A percentile compares a stretch with the other conserved stretches of the same genome.
Conservation (phyloP, 345 rosid species). For the Excoecaria agallocha region DNA sequence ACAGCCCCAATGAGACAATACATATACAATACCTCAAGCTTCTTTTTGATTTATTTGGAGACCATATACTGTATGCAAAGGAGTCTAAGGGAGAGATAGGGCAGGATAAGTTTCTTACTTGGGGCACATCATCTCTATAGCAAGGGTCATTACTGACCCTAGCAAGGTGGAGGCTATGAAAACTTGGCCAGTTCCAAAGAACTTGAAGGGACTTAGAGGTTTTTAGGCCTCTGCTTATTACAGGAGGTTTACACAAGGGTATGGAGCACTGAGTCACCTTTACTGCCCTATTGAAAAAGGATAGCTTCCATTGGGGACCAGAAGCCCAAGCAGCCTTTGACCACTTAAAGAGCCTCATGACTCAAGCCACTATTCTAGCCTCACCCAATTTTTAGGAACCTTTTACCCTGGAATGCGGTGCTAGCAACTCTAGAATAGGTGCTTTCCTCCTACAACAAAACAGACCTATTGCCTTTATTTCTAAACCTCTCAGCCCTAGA, state of each 20-base stretch:
- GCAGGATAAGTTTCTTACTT: background rate
- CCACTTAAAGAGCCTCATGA: background rate
- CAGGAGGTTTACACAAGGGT: background rate
- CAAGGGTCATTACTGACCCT: background rate
- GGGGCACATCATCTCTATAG: background rate
- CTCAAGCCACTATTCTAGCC: background rate
- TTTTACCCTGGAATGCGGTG: background rate
- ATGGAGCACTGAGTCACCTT: background rate
- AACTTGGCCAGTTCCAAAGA: background rate
- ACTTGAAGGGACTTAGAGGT: background rate
- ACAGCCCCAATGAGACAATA: background rate
- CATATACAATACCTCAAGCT: background rate
- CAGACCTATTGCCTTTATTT: background rate
- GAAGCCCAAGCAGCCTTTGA: background rate
- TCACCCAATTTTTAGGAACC: background rate
- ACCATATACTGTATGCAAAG: background rate
- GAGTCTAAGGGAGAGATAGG: background rate
- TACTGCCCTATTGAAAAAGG: background rate
- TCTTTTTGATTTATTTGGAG: background rate
- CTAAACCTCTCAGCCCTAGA: background rate
- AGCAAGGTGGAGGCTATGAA: background rate
- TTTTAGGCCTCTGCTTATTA: background rate
- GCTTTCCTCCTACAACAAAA: background rate
- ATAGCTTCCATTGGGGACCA: background rate
- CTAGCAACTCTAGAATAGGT: background rate